Conservation (phyloP, 257 asterid species). For the Plectranthus barbatus region DNA sequence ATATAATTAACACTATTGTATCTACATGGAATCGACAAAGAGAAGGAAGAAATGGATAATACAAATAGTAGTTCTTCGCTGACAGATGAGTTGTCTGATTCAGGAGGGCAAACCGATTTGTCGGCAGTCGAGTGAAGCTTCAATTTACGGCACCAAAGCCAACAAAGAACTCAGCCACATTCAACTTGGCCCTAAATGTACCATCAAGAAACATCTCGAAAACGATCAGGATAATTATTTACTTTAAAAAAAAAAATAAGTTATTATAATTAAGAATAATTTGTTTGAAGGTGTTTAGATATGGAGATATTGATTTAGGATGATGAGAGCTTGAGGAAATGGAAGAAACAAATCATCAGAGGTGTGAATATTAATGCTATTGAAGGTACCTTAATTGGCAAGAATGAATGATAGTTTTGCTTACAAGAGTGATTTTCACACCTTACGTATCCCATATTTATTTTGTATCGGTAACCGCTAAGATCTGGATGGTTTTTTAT, state of each 20-base stretch:
- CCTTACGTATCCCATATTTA: no score
- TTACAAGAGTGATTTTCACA: no score
- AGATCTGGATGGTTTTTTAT: no score
- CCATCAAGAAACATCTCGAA: slow-evolving; percentile 42
- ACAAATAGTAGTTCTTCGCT: slow-evolving; percentile 10
- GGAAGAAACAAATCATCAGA: slow-evolving; percentile 46
- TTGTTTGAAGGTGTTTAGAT: no score
- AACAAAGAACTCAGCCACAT: slow-evolving; percentile 27
- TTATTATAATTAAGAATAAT: neutral
- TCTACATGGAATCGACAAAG: slow-evolving; percentile 13
- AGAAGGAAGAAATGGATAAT: slow-evolving; percentile 1
- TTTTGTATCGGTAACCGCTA: no score
- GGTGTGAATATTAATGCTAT: slow-evolving; percentile 28
- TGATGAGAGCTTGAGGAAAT: slow-evolving; percentile 45
- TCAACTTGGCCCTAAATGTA: slow-evolving; percentile 35
- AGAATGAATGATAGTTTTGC: no score
- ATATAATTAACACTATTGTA: neutral
- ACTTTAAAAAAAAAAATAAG: no score
- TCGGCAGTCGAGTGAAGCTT: slow-evolving; percentile 23
- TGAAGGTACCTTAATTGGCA: no score
- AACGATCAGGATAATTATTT: slow-evolving; percentile 39
- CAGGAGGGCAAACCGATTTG: slow-evolving; percentile 20
- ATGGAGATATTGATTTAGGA: no score
- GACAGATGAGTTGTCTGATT: slow-evolving; percentile 21
- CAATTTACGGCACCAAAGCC: slow-evolving; percentile 28